Conservation (phyloP, 192 early-diverging fungal genomes). For the Podila horticola region DNA sequence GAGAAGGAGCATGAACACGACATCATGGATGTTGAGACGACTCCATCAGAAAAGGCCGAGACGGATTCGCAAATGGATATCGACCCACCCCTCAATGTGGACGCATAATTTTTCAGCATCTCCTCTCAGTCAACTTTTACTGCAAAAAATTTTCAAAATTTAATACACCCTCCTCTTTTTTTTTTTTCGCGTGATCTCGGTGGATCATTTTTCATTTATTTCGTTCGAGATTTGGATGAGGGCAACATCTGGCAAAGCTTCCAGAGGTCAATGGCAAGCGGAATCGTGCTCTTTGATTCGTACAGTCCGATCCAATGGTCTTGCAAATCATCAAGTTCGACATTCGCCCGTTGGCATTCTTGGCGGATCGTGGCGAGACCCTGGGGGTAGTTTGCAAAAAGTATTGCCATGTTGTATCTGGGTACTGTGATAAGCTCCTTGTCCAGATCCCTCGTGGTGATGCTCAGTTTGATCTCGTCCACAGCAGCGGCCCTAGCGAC, state of each 20-base stretch:
- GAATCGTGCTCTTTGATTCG: neutral
- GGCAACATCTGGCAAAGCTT: constrained; percentile 22
- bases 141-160: too few species aligned
- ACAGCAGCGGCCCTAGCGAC: neutral
- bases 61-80: neutral
- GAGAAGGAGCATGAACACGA: constrained; percentile 33
- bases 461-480: neutral
- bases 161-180: too few species aligned
- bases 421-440: neutral
- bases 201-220: neutral
- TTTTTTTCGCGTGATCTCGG: neutral
- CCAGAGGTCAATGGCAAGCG: constrained; percentile 17
- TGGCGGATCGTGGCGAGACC: constrained; percentile 13
- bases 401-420: constrained; percentile 20
- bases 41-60: neutral
- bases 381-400: constrained; percentile 27
- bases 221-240: neutral
- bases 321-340: neutral
- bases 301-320: constrained; percentile 16
- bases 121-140: too few species aligned
- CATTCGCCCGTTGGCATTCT: neutral
- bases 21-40: neutral
- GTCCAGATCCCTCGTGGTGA: neutral
- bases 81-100: neutral
- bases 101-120: neutral